phyloP scores from a whole-genome alignment of 2,329 filamentous ascomycete genomes.

The Colletotrichum abscissum region DNA sequence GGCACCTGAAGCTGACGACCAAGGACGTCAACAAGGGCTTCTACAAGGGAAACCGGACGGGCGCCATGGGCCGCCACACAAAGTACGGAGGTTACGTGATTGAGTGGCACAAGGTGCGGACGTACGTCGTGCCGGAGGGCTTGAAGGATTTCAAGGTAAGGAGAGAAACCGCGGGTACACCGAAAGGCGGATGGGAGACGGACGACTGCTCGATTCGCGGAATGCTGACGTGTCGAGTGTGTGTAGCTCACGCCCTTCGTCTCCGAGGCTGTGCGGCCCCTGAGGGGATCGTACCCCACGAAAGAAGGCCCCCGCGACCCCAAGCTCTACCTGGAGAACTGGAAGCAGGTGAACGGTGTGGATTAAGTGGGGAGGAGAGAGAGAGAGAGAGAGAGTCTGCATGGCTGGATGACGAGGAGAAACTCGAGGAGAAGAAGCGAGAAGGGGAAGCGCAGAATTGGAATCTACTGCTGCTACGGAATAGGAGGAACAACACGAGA shows the following conservation, averaged over 20 bases:
- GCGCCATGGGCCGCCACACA: constrained; percentile 87
- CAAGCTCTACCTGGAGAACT: constrained; percentile 70
- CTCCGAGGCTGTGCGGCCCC: constrained; percentile 65
- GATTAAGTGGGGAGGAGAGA: constrained; percentile 51
- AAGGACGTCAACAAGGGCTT: constrained; percentile 94
- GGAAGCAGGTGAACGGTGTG: constrained; percentile 76
- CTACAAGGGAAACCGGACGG: constrained; percentile 96
- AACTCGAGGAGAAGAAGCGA: neutral
- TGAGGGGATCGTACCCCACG: constrained; percentile 66
- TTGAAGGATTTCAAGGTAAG: constrained; percentile 78
- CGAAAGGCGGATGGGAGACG: too few relatives aligned
- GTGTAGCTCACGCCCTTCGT: constrained; percentile 84
- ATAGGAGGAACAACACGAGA: too few relatives aligned
- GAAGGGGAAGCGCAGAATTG: neutral
- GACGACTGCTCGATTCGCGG: too few relatives aligned
- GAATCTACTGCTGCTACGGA: too few relatives aligned
- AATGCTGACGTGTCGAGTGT: too few relatives aligned
- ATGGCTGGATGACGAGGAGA: neutral
- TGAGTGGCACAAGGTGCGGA: constrained; percentile 89
- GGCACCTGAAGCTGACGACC: constrained; percentile 85
- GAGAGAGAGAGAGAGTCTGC: neutral
- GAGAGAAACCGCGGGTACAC: constrained; percentile 28
- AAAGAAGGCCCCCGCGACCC: constrained; percentile 69
- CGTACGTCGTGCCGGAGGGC: constrained; percentile 82
- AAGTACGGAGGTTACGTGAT: constrained; percentile 86